Evolutionary conservation across 129 eudicot genomes (phyloP).

Genomic region (Smallanthus sonchifolius): DNA sequence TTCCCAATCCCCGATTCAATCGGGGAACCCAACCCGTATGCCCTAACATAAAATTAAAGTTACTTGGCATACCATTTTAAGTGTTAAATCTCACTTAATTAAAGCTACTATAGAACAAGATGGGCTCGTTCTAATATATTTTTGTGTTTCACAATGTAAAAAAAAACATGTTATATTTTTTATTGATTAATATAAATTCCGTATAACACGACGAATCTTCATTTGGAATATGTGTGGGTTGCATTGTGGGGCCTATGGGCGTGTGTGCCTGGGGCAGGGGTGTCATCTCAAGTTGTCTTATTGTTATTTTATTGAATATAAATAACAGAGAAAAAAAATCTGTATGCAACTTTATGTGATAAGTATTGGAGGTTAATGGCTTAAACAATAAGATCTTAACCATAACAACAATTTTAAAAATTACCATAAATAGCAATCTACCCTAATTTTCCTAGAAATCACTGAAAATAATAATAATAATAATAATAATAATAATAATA

Average conservation of each 20-base stretch:
- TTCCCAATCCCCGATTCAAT: too few species aligned
- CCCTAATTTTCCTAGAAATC: neutral
- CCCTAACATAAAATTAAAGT: too few species aligned
- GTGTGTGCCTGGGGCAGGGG: slow-evolving; percentile 14
- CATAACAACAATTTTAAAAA: neutral
- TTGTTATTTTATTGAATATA: neutral
- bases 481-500: too few species aligned
- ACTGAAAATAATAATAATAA: neutral
- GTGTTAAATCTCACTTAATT: too few species aligned
- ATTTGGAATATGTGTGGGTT: neutral
- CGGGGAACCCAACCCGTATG: too few species aligned
- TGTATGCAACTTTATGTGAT: neutral
- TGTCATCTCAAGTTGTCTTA: neutral
- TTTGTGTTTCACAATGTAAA: too few species aligned
- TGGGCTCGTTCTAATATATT: too few species aligned
- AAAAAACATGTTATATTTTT: too few species aligned
- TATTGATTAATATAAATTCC: neutral
- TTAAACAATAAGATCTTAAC: too few species aligned
- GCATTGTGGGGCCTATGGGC: neutral
- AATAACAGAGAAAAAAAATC: slow-evolving; percentile 1
- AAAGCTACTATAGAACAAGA: too few species aligned
- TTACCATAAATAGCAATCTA: neutral
- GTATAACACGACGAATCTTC: neutral
- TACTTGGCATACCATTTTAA: too few species aligned
- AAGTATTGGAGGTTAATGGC: neutral